A percentile compares a stretch with the other conserved stretches of the same genome.
phyloP scores from a whole-genome alignment of 768 basidiomycete species.

The Phlegmacium glaucopus region DNA sequence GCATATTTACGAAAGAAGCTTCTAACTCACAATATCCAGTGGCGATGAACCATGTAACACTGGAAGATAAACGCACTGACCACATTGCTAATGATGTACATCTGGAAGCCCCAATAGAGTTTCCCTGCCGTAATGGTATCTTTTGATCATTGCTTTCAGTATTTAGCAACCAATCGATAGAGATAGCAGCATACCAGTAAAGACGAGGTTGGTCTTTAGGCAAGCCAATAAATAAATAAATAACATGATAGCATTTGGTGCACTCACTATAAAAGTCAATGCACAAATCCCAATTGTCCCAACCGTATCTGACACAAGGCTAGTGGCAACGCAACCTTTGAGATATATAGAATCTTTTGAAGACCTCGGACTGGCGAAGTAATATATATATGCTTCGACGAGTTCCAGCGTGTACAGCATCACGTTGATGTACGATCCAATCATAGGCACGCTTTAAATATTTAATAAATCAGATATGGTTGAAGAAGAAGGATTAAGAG shows the following conservation, averaged over 20 bases:
- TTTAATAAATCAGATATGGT: no score
- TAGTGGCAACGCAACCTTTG: constrained; percentile 1
- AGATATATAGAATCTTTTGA: constrained; percentile 2
- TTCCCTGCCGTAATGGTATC: not conserved
- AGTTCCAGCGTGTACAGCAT: constrained; percentile 11
- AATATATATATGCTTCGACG: constrained; percentile 5
- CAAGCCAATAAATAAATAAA: not conserved
- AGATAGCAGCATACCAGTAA: not conserved
- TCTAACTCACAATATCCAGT: constrained; percentile 10
- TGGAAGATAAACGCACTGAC: constrained; percentile 7
- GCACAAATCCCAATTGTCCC: constrained; percentile 9
- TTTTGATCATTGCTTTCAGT: not conserved
- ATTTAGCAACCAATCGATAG: not conserved
- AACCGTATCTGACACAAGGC: constrained; percentile 7
- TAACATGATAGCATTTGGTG: not conserved
- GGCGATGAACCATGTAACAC: constrained; percentile 7
- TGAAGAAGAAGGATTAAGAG: no score
- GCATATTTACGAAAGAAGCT: no score
- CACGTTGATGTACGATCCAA: constrained; percentile 10
- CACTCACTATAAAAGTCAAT: constrained; percentile 6
- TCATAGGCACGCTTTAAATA: constrained; percentile 10
- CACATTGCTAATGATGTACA: constrained; percentile 6
- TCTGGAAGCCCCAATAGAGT: constrained; percentile 4
- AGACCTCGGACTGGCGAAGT: not conserved
- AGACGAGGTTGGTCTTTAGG: constrained; percentile 2